These are phyloP conservation scores for Russula emetica DNA, from an alignment of 768 basidiomycete species.

Conservation along the genomic window DNA sequence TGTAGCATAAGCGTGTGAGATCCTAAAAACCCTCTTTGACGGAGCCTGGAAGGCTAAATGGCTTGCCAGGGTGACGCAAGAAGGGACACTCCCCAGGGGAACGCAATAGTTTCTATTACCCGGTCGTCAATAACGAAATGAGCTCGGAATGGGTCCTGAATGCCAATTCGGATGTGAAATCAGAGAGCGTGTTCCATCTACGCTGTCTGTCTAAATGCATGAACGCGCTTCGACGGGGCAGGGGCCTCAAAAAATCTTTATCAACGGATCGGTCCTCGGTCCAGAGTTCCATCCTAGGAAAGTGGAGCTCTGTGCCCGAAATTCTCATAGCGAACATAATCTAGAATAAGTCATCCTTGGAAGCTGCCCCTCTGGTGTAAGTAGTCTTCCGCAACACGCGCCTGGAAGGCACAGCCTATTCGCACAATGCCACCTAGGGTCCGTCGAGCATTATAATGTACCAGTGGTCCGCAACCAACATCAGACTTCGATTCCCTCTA, in stretches of 20 bases:
- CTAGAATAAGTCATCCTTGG: background rate
- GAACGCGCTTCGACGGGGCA: background rate
- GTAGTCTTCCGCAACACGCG: background rate
- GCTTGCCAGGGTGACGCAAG: too few species aligned
- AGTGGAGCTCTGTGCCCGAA: too few species aligned
- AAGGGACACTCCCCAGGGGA: too few species aligned
- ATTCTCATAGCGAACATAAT: background rate
- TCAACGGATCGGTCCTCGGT: background rate
- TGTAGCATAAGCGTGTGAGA: too few species aligned
- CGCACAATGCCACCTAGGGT: background rate
- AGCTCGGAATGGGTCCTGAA: background rate
- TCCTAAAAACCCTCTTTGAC: too few species aligned
- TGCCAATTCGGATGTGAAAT: background rate
- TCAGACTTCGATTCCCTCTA: conserved; percentile 80
- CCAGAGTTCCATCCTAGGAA: background rate
- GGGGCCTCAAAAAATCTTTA: background rate
- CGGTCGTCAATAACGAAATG: background rate
- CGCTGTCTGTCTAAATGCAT: background rate
- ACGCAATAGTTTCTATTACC: too few species aligned
- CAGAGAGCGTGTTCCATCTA: too few species aligned
- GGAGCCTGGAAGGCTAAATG: too few species aligned
- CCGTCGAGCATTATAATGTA: background rate
- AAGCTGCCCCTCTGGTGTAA: background rate
- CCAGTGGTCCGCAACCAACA: background rate
- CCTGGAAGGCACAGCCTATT: background rate